phyloP scores from a whole-genome alignment of 129 eudicot genomes.

The Helichrysum umbraculigerum region DNA sequence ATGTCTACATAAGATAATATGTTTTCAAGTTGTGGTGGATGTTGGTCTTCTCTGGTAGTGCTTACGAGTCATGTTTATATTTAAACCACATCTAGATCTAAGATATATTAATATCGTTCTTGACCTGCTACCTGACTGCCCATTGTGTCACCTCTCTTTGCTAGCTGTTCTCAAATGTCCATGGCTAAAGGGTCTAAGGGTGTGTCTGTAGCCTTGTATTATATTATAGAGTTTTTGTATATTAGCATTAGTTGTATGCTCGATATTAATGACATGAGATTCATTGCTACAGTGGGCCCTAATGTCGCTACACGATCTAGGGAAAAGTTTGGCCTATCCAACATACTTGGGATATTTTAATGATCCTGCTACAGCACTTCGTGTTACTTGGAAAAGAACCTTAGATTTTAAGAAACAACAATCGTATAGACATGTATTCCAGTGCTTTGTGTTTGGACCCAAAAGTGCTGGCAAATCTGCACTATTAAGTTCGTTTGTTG shows the following conservation, averaged over 20 bases:
- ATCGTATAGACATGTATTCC: conserved; percentile 80
- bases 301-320: conserved; percentile 80
- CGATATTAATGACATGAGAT: conserved; percentile 5
- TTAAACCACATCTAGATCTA: not conserved
- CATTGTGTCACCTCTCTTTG: not conserved
- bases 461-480: conserved; percentile 82
- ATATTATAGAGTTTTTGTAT: not conserved
- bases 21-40: conserved; percentile 6
- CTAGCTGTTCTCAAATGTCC: conserved; percentile 5
- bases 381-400: conserved; percentile 69
- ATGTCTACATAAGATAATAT: not conserved
- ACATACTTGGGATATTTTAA: conserved; percentile 73
- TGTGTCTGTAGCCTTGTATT: conserved; percentile 4
- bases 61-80: not conserved
- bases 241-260: conserved; percentile 10
- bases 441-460: conserved; percentile 91
- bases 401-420: conserved; percentile 80
- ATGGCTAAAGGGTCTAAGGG: conserved; percentile 10
- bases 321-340: conserved; percentile 76
- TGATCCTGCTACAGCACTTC: conserved; percentile 79
- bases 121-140: not conserved
- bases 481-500: conserved; percentile 62
- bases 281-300: conserved; percentile 76
- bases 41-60: not conserved
- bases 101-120: not conserved